Conservation (phyloP, 805 yeast genomes). For the Candida maesae region DNA sequence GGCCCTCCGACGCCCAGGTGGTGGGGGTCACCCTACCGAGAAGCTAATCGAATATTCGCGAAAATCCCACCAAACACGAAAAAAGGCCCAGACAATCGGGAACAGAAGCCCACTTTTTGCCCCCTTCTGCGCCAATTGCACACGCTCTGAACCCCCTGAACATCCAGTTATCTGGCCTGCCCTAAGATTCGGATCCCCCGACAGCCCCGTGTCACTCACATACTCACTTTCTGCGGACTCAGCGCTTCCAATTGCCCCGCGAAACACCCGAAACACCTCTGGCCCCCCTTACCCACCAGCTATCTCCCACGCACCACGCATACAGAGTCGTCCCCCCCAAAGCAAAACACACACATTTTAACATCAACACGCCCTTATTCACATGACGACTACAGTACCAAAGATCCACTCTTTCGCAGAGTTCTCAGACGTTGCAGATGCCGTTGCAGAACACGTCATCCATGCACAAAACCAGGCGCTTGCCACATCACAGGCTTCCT, state of each 20-base stretch:
- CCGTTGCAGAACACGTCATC: constrained; percentile 92
- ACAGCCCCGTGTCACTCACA: too few species aligned
- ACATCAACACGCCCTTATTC: too few species aligned
- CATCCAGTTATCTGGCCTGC: background rate
- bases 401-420: constrained; percentile 90
- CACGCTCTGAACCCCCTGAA: background rate
- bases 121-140: background rate
- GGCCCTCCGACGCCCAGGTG: too few species aligned
- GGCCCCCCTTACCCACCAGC: background rate
- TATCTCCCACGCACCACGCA: too few species aligned
- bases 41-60: background rate
- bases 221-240: too few species aligned
- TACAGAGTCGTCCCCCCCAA: too few species aligned
- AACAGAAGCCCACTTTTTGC: background rate
- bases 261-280: too few species aligned
- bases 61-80: background rate
- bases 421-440: constrained; percentile 87
- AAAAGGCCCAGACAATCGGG: background rate
- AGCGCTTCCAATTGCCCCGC: too few species aligned
- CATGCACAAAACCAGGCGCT: constrained; percentile 71
- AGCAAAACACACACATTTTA: too few species aligned
- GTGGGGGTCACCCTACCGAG: background rate
- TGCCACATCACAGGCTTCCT: constrained; percentile 8
- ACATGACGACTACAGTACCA: constrained; percentile 91
- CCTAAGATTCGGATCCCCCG: background rate